A percentile compares a stretch with the other conserved stretches of the same genome.
These are phyloP conservation scores for Moniliophthora roreri DNA, from an alignment of 1,284 basidiomycete genomes.

Conservation along the genomic window DNA sequence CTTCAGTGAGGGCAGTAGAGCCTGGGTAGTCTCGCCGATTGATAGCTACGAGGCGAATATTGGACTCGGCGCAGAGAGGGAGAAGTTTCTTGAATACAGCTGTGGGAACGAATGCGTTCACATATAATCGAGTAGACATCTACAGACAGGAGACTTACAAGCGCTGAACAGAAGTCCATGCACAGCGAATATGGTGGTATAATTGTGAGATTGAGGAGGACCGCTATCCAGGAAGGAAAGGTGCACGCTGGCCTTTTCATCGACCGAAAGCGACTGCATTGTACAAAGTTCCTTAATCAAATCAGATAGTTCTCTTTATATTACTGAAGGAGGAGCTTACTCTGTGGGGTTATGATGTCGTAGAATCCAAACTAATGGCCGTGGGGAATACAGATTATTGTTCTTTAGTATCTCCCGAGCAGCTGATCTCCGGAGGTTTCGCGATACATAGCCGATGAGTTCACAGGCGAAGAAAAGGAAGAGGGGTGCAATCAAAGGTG, in stretches of 20 bases:
- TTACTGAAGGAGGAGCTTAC: too few species aligned
- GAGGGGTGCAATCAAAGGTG: too few species aligned
- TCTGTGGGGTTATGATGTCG: too few species aligned
- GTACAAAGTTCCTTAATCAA: constrained; percentile 30
- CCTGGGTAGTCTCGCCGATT: constrained; percentile 20
- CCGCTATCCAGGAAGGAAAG: neutral
- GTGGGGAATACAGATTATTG: too few species aligned
- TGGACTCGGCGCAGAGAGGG: neutral
- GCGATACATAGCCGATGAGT: too few species aligned
- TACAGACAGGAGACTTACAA: neutral
- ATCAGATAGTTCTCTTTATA: too few species aligned
- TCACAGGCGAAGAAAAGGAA: too few species aligned
- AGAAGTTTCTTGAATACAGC: constrained; percentile 12
- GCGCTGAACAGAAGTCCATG: neutral
- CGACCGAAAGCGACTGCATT: neutral
- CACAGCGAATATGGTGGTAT: neutral
- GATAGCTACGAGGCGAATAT: constrained; percentile 14
- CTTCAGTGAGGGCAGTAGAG: constrained; percentile 16
- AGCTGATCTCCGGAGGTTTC: too few species aligned
- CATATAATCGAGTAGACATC: neutral
- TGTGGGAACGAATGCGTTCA: neutral
- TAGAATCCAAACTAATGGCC: too few species aligned
- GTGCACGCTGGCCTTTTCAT: neutral
- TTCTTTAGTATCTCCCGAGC: too few species aligned
- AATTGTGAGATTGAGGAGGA: neutral